Percentiles rank a stretch among this genome's conserved stretches.
These are phyloP conservation scores for Inga laurina DNA, from an alignment of 306 rosid genomes.

Conservation along the genomic window DNA sequence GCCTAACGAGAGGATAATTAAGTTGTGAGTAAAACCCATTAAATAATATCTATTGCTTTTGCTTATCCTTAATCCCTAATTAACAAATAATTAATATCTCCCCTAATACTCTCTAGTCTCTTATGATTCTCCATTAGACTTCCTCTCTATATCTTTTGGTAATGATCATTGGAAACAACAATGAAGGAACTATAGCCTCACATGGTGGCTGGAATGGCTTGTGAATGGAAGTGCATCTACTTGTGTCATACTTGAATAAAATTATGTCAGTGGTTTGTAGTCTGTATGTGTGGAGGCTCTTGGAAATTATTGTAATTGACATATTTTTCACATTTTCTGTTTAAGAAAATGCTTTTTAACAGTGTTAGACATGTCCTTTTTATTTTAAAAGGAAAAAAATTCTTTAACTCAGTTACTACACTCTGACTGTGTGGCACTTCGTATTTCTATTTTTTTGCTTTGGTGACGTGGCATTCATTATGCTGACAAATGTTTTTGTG, in stretches of 20 bases:
- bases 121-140: not conserved
- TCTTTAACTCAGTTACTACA: not conserved
- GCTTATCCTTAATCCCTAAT: not conserved
- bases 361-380: not conserved
- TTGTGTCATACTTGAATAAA: not conserved
- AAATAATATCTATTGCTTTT: not conserved
- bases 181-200: conserved; percentile 9
- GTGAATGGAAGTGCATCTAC: conserved; percentile 24
- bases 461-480: not conserved
- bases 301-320: not conserved
- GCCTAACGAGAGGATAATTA: not conserved
- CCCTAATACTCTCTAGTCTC: not conserved
- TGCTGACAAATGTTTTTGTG: conserved; percentile 25
- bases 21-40: not conserved
- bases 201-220: conserved; percentile 25
- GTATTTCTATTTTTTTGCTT: not conserved
- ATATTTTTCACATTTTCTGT: not conserved
- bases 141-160: conserved; percentile 6
- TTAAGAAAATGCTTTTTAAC: not conserved
- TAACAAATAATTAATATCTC: not conserved
- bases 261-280: conserved; percentile 16
- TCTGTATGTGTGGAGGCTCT: conserved; percentile 8
- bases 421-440: conserved; percentile 12
- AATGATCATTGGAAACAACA: conserved; percentile 8
- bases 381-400: not conserved